Evolutionary conservation across 139 green algal genomes (phyloP).

Genomic region (Edaphochlamys debaryana): DNA sequence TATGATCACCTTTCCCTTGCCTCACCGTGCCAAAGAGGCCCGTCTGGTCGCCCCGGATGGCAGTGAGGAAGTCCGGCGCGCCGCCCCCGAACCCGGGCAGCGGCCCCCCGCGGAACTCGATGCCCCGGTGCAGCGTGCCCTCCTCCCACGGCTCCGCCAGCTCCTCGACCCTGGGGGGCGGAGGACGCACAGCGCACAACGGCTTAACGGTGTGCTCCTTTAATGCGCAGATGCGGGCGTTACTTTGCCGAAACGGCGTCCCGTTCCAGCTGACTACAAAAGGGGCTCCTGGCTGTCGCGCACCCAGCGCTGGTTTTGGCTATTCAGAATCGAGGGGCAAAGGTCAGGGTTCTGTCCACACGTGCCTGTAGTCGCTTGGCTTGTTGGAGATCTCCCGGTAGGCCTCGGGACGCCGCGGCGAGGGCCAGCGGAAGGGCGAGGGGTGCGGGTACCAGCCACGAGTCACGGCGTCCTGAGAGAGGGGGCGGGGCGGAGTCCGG

Average conservation of each 20-base stretch:
- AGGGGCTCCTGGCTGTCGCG: too few species aligned
- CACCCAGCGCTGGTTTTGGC: too few species aligned
- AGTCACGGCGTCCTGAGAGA: constrained; percentile 19
- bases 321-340: too few species aligned
- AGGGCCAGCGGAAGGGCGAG: constrained; percentile 69
- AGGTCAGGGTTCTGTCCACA: too few species aligned
- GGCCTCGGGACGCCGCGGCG: constrained; percentile 30
- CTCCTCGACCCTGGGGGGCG: constrained; percentile 42
- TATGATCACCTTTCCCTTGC: too few species aligned
- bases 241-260: too few species aligned
- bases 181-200: too few species aligned
- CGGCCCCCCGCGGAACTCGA: not conserved
- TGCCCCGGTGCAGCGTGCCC: not conserved
- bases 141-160: constrained; percentile 65
- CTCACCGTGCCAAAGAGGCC: constrained; percentile 47
- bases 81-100: not conserved
- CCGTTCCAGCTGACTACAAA: too few species aligned
- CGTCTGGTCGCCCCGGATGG: constrained; percentile 11
- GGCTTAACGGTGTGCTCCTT: too few species aligned
- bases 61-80: constrained; percentile 6
- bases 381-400: constrained; percentile 30
- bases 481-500: not conserved
- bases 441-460: constrained; percentile 66
- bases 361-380: constrained; percentile 36
- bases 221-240: too few species aligned